These are phyloP conservation scores for Sabuloglossum arenarium DNA, from an alignment of 495 filamentous ascomycete genomes.

Conservation along the genomic window DNA sequence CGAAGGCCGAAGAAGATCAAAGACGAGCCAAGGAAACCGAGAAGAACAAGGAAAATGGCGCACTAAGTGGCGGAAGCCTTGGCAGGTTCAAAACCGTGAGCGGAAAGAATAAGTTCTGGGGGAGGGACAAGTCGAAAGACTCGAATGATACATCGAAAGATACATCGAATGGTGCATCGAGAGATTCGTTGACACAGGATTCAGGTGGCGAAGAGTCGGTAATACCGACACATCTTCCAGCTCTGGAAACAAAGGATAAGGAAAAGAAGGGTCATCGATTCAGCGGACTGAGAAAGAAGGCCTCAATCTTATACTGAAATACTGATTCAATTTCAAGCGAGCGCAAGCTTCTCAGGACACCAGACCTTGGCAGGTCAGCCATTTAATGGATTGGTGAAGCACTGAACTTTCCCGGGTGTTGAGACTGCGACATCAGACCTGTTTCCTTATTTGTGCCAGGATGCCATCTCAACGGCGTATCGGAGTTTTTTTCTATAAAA, in stretches of 20 bases:
- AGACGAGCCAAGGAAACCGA: conserved; percentile 17
- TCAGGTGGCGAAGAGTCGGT: neutral
- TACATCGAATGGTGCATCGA: conserved; percentile 7
- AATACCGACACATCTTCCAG: neutral
- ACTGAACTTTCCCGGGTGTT: neutral
- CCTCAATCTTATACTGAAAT: neutral
- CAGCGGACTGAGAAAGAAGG: neutral
- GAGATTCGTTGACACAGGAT: conserved; percentile 6
- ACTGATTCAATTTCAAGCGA: neutral
- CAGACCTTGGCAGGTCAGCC: neutral
- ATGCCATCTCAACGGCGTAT: neutral
- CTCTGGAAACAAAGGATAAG: neutral
- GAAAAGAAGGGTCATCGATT: conserved; percentile 5
- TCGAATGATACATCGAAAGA: conserved; percentile 8
- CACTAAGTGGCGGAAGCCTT: conserved; percentile 20
- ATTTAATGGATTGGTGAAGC: neutral
- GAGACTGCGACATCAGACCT: neutral
- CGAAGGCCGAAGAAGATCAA: conserved; percentile 27
- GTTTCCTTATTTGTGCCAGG: neutral
- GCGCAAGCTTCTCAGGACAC: neutral
- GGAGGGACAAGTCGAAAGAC: conserved; percentile 2
- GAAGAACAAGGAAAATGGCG: conserved; percentile 3
- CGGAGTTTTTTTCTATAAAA: neutral
- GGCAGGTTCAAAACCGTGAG: conserved; percentile 40
- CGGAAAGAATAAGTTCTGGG: conserved; percentile 25